phyloP scores from a whole-genome alignment of 2,329 filamentous ascomycete species.

The Periconia macrospinosa region DNA sequence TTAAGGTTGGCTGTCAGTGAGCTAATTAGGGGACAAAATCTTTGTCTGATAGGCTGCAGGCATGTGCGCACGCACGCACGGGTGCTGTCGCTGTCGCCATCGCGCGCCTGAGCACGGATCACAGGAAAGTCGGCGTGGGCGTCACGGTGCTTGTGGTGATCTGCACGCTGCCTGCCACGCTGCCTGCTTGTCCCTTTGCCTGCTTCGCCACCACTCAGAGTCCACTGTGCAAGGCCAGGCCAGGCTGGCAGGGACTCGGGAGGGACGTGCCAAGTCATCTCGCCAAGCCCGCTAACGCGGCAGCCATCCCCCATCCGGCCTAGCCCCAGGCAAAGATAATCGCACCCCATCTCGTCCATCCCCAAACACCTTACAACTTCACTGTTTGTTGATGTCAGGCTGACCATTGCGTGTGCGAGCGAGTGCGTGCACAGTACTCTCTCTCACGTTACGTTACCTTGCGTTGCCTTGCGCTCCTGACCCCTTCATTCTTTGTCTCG shows the following conservation, averaged over 20 bases:
- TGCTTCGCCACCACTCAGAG: background rate
- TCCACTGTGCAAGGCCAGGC: background rate
- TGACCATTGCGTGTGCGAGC: slow-evolving; percentile 1
- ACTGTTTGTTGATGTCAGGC: background rate
- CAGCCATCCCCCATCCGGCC: slow-evolving; percentile 2
- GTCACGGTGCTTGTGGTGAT: background rate
- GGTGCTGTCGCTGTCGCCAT: background rate
- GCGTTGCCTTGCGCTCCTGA: too few relatives aligned
- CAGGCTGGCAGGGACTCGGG: background rate
- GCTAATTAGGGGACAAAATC: background rate
- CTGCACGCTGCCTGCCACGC: background rate
- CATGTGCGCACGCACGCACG: background rate
- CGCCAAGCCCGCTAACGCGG: slow-evolving; percentile 2
- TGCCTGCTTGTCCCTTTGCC: background rate
- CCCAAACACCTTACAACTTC: background rate
- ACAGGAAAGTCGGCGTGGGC: background rate
- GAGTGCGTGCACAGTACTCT: background rate
- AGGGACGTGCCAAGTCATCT: background rate
- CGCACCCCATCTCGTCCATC: background rate
- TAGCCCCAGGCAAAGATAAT: slow-evolving; percentile 4
- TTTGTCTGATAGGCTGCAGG: background rate
- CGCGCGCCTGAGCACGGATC: background rate
- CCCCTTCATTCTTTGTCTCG: too few relatives aligned
- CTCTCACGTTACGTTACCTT: background rate
- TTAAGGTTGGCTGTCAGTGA: background rate